A percentile compares a stretch with the other conserved stretches of the same genome.
phyloP scores from a whole-genome alignment of 176 grass and related monocot species.

The Bolboschoenus planiculmis region DNA sequence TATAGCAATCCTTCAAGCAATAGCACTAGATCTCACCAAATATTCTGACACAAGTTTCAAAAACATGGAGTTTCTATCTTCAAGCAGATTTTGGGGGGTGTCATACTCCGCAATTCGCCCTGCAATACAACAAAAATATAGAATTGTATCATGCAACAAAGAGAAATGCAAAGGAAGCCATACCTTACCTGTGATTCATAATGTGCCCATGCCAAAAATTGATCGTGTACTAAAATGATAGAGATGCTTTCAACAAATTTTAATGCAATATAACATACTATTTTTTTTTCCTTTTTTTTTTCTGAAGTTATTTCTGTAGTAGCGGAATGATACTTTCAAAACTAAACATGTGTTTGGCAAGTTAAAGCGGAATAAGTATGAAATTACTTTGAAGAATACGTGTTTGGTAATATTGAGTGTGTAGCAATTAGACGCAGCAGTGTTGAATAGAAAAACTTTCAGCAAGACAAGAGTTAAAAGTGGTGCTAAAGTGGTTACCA shows the following conservation, averaged over 20 bases:
- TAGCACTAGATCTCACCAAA: conserved; percentile 65
- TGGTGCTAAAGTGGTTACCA: too few relatives aligned
- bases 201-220: background rate
- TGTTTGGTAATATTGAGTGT: too few relatives aligned
- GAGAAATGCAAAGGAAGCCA: background rate
- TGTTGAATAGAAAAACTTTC: too few relatives aligned
- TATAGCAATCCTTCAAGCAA: conserved; percentile 30
- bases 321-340: too few relatives aligned
- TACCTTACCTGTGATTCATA: background rate
- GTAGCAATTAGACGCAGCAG: too few relatives aligned
- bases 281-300: too few relatives aligned
- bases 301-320: too few relatives aligned
- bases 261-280: too few relatives aligned
- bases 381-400: too few relatives aligned
- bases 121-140: conserved; percentile 32
- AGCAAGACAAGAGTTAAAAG: too few relatives aligned
- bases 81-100: conserved; percentile 57
- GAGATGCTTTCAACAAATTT: background rate
- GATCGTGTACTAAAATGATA: background rate
- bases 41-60: conserved; percentile 82
- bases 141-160: background rate
- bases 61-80: conserved; percentile 90
- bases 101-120: conserved; percentile 88
- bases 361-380: too few relatives aligned
- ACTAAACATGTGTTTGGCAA: too few relatives aligned